Conservation (phyloP, 805 yeast genomes). For the Teunomyces lycoperdinae region DNA sequence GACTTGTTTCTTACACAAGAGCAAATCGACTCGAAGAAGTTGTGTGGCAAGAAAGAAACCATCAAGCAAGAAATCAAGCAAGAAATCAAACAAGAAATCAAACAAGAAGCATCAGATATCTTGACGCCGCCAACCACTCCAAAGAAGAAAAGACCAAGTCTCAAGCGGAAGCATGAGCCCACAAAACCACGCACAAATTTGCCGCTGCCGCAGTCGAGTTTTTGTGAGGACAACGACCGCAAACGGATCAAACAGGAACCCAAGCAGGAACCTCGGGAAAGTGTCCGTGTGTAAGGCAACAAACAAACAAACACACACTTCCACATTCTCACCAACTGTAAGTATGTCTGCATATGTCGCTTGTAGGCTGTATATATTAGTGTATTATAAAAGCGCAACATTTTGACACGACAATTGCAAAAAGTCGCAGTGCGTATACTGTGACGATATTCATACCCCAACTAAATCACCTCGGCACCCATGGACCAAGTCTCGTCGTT, state of each 20-base stretch:
- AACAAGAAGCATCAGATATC: conserved; percentile 11
- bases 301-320: not conserved
- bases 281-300: not conserved
- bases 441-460: too few relatives aligned
- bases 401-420: not conserved
- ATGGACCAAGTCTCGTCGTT: conserved; percentile 41
- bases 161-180: conserved; percentile 14
- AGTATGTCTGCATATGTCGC: too few relatives aligned
- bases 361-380: not conserved
- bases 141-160: conserved; percentile 21
- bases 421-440: too few relatives aligned
- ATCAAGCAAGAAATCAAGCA: conserved; percentile 6
- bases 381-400: not conserved
- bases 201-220: conserved; percentile 38
- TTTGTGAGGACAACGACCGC: conserved; percentile 14
- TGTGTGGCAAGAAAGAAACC: conserved; percentile 8
- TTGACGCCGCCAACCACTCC: conserved; percentile 38
- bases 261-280: not conserved
- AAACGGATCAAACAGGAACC: conserved; percentile 8
- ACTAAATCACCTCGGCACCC: not conserved
- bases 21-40: conserved; percentile 42
- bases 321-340: too few relatives aligned
- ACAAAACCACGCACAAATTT: conserved; percentile 13
- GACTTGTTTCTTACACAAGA: conserved; percentile 60
- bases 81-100: conserved; percentile 9